Conservation (phyloP, 2,329 filamentous ascomycete genomes). For the Arthrobotrys conoides region DNA sequence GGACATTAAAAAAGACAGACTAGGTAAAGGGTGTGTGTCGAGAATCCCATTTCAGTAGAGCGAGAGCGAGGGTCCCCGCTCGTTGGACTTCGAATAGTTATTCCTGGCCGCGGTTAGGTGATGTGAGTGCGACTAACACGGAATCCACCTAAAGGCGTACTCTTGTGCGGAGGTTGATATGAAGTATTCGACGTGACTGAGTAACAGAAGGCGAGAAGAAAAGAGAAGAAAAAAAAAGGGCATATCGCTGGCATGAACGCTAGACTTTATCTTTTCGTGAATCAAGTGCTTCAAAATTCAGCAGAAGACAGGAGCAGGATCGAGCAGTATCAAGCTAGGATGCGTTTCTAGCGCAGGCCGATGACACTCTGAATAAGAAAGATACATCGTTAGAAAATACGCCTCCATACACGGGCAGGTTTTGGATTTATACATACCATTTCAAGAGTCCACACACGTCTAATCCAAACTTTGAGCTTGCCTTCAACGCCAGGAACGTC, state of each 20-base stretch:
- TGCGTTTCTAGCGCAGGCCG: conserved; percentile 48
- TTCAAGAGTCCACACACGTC: conserved; percentile 97
- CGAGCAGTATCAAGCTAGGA: conserved; percentile 25
- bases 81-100: background rate
- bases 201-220: conserved; percentile 7
- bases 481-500: conserved; percentile 91
- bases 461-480: conserved; percentile 96
- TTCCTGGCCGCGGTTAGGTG: background rate
- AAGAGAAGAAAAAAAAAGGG: conserved; percentile 37
- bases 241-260: conserved; percentile 58
- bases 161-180: conserved; percentile 16
- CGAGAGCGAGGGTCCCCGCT: background rate
- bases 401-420: background rate
- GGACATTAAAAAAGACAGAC: conserved; percentile 33
- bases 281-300: conserved; percentile 51
- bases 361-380: conserved; percentile 45
- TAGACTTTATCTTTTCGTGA: conserved; percentile 57
- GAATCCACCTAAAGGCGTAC: conserved; percentile 13
- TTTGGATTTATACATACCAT: conserved; percentile 73
- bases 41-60: conserved; percentile 17
- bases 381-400: conserved; percentile 9
- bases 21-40: conserved; percentile 23
- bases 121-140: background rate
- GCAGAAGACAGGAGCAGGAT: conserved; percentile 14
- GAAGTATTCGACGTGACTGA: conserved; percentile 18